Evolutionary conservation across 768 basidiomycete species (phyloP), one percentile per base, ranked within the genome.

Genomic region (Phylloporus arenicola): DNA sequence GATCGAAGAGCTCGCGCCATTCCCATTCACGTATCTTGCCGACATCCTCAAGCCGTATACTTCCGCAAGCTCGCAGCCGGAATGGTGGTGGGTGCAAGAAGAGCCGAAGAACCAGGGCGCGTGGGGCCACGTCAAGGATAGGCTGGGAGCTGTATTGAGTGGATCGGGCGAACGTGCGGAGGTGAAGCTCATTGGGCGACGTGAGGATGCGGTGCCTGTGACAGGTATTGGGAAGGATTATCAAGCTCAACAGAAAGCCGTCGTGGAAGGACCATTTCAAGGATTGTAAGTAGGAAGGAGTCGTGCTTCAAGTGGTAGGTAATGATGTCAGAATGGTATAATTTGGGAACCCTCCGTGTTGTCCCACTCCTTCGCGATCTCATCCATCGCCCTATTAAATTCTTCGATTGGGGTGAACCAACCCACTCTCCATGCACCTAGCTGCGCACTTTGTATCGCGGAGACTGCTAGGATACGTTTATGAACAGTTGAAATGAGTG

Each of bases 101-200:
- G 92, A 94, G 62, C 84, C 92, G 3, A 79, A 73, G 62, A 95
- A 96, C 62, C 92, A 94, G 66, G 92, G 92, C 2, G 80, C 86
- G 3, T 93, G 77, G 73, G 64, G 70, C 12, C 86, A 89, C 68
- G 85, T 90, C 38, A 65, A 64, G 33, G 72, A 72, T 2, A 72
- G 91, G 56, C 68, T 92, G 48, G 69, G 70, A 6, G 61, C 55
- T 19, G 75, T 90, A 27, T 62, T 91, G 57, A 64, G 66, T 19
- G 67, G 57, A 40, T 53, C 69, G 67, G 68, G 75, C 51, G 50
- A 54, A 12, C 30, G 54, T 59, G 51, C 57, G 49, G 52, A 62
- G 57, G 61, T 88, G 42, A 62, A 53, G 51, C 92, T 84, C 64
- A 61, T 70, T n/a, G 90, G 92, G 3, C 72, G 92, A 60, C 75